Evolutionary conservation across 257 asterid genomes (phyloP).

Genomic region (Asclepias syriaca): DNA sequence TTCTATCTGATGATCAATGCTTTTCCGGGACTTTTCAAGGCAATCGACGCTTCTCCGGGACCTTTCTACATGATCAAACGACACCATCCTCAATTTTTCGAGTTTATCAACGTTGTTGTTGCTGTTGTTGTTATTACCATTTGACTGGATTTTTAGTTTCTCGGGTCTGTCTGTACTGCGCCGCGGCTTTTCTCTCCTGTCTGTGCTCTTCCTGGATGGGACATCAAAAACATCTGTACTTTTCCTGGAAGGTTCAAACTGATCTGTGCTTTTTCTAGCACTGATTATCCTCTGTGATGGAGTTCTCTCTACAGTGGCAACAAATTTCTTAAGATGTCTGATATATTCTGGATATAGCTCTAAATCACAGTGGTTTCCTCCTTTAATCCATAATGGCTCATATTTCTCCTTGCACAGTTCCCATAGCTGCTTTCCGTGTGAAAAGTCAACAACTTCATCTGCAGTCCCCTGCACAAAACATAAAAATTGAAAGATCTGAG

Average conservation of each 20-base stretch:
- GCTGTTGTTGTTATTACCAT: neutral
- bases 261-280: conserved; percentile 61
- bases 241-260: conserved; percentile 67
- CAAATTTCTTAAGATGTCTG: conserved; percentile 67
- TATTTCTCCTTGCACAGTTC: conserved; percentile 77
- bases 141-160: conserved; percentile 46
- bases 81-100: conserved; percentile 48
- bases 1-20: conserved; percentile 61
- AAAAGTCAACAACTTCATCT: conserved; percentile 81
- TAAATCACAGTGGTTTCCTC: conserved; percentile 79
- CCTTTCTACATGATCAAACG: conserved; percentile 70
- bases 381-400: conserved; percentile 87
- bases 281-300: conserved; percentile 63
- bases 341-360: conserved; percentile 82
- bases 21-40: conserved; percentile 71
- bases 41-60: conserved; percentile 85
- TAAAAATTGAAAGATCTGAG: too few relatives aligned
- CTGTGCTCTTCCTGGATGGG: conserved; percentile 71
- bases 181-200: conserved; percentile 79
- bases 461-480: conserved; percentile 65
- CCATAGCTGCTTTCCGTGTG: conserved; percentile 89
- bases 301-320: conserved; percentile 63
- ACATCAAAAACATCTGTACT: conserved; percentile 63
- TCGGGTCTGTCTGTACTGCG: conserved; percentile 71
- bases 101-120: conserved; percentile 35